These are phyloP conservation scores for Vitis hybrid DNA, from an alignment of 177 flowering plant species.

Conservation along the genomic window DNA sequence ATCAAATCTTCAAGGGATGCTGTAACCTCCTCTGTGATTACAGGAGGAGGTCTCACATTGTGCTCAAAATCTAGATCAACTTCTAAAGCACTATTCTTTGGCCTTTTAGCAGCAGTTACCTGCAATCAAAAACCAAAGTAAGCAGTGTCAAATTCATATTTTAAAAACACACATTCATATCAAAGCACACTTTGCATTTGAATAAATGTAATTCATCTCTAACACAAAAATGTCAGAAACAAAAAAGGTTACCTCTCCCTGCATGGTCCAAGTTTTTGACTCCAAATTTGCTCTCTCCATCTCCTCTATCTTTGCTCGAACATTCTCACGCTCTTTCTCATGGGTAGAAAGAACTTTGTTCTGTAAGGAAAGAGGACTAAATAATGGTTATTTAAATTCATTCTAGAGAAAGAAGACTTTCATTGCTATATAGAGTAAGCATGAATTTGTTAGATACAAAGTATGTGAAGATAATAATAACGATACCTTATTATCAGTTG, in stretches of 20 bases:
- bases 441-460: too few relatives aligned
- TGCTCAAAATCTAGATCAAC: slow-evolving; percentile 93
- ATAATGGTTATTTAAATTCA: not conserved
- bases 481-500: slow-evolving; percentile 27
- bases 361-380: slow-evolving; percentile 21
- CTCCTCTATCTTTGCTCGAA: slow-evolving; percentile 56
- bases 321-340: slow-evolving; percentile 62
- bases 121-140: slow-evolving; percentile 21
- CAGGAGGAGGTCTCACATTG: slow-evolving; percentile 87
- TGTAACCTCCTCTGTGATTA: slow-evolving; percentile 84
- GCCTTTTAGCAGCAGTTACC: slow-evolving; percentile 86
- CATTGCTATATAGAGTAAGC: too few relatives aligned
- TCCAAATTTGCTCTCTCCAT: slow-evolving; percentile 84
- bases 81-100: slow-evolving; percentile 88
- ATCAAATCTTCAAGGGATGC: slow-evolving; percentile 82
- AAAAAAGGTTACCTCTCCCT: slow-evolving; percentile 73
- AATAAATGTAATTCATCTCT: too few relatives aligned
- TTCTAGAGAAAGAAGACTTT: too few relatives aligned
- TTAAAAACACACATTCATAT: not conserved
- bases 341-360: slow-evolving; percentile 74
- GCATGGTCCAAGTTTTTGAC: slow-evolving; percentile 87
- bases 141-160: not conserved
- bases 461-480: not conserved
- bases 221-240: not conserved
- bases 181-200: not conserved